phyloP scores from a whole-genome alignment of 2,329 filamentous ascomycete genomes.

The Paecilomyces sp. region DNA sequence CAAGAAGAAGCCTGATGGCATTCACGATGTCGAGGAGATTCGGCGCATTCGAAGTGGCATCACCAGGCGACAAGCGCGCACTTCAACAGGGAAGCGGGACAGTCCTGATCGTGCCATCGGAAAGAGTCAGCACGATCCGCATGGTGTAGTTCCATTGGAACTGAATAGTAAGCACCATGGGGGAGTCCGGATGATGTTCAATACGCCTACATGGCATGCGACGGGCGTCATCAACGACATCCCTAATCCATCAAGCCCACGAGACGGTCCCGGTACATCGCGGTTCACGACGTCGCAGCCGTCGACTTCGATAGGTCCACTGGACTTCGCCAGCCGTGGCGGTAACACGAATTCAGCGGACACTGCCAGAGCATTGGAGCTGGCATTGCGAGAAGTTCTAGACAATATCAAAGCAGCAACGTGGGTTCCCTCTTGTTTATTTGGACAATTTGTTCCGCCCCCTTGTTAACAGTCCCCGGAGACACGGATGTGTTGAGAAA shows the following conservation, averaged over 20 bases:
- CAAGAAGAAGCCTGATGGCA: conserved; percentile 85
- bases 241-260: conserved; percentile 44
- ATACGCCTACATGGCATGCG: conserved; percentile 63
- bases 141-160: conserved; percentile 24
- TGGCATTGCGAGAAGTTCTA: conserved; percentile 76
- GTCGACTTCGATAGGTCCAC: conserved; percentile 21
- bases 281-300: conserved; percentile 25
- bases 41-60: conserved; percentile 74
- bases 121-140: conserved; percentile 26
- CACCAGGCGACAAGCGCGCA: conserved; percentile 74
- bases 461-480: neutral
- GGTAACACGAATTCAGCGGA: conserved; percentile 65
- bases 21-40: conserved; percentile 88
- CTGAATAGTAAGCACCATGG: conserved; percentile 28
- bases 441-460: neutral
- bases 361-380: conserved; percentile 72
- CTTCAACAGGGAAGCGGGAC: conserved; percentile 54
- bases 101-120: conserved; percentile 53
- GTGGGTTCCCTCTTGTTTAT: conserved; percentile 43
- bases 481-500: conserved; percentile 1
- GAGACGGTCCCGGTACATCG: conserved; percentile 25
- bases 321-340: conserved; percentile 56
- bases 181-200: conserved; percentile 44
- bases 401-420: conserved; percentile 76
- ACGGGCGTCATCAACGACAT: conserved; percentile 75